These are phyloP conservation scores for Rhinocladiella mackenziei DNA, from an alignment of 2,329 filamentous ascomycete species.

Conservation along the genomic window DNA sequence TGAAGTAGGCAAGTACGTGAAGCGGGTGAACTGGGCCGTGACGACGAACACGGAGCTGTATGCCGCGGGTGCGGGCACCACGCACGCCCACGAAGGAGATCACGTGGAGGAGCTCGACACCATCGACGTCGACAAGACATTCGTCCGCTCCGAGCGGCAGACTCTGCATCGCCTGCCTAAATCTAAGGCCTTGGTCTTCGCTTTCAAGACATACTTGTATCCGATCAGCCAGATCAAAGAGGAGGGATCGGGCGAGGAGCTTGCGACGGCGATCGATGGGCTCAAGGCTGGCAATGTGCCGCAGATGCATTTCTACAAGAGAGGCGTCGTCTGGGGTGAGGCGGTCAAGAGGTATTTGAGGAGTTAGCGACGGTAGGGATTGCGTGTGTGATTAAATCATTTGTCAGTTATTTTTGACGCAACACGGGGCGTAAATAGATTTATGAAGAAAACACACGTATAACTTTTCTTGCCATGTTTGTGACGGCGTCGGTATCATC, in stretches of 20 bases:
- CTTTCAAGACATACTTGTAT: slow-evolving; percentile 61
- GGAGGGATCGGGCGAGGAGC: slow-evolving; percentile 52
- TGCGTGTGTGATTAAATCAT: neutral
- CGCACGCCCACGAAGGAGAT: slow-evolving; percentile 33
- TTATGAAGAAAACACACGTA: neutral
- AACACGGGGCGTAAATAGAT: neutral
- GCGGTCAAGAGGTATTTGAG: slow-evolving; percentile 48
- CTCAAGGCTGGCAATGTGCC: slow-evolving; percentile 55
- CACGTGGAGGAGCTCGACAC: slow-evolving; percentile 34
- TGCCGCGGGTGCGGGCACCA: slow-evolving; percentile 34
- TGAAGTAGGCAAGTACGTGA: slow-evolving; percentile 52
- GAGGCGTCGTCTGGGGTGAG: slow-evolving; percentile 53
- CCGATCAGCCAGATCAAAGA: slow-evolving; percentile 52
- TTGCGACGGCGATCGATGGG: slow-evolving; percentile 58
- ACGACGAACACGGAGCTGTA: slow-evolving; percentile 40
- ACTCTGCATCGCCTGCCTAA: slow-evolving; percentile 57
- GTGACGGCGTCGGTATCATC: too few relatives aligned
- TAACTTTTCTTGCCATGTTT: too few relatives aligned
- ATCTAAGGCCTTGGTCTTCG: slow-evolving; percentile 55
- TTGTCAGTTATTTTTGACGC: neutral
- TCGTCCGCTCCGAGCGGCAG: slow-evolving; percentile 57
- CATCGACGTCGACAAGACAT: slow-evolving; percentile 47
- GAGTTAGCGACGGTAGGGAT: neutral
- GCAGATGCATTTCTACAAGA: slow-evolving; percentile 57
- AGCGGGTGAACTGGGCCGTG: slow-evolving; percentile 51